Evolutionary conservation across 208 protist species (phyloP), one percentile per base, ranked within the genome.

Genomic region (Trypanosoma melophagium): DNA sequence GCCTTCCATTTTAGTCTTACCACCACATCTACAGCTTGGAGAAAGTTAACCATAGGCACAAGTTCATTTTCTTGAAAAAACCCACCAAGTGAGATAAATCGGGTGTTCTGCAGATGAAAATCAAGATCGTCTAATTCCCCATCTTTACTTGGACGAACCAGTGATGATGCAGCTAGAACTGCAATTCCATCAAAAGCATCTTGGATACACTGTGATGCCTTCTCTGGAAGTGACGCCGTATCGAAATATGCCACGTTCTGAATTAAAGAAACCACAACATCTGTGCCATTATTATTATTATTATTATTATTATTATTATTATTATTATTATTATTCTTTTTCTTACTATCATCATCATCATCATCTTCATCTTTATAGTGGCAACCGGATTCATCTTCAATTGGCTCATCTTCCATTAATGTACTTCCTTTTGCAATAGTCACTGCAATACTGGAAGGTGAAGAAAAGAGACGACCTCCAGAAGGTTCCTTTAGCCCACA

Each of bases 11-110:
- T 70, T 55, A 70, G 61, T 31, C 22, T 35, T 28, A 55, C 47
- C 19, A 70, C 56, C 2, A 60, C 65, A 19, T 70, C 65, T 38
- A 70, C 35, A 21, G 65, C 21, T 3, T 45, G 35, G 13, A 70
- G 28, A 60, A 63, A 70, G 16, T 70, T 44, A 28, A 70, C 65
- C 8, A 70, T 45, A 19, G 65, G 65, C 56, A 70, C 40, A 35
- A 70, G 45, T 38, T 42, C 55, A 62, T 63, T 25, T 51, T 63
- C 3, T 16, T 70, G 45, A 56, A 70, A 56, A 63, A 63, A 70
- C 0, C n/a, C 28, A 35, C 31, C 56, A 52, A 70, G 56, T 40
- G 65, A 70, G 3, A 70, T 14, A 28, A 70, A 57, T 8, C 19
- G 56, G 2, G 44, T 52, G 4, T 40, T 9, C 21, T 24, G 1